Base-by-base conservation (phyloP, 495 filamentous ascomycete genomes). In the Hypoxylon trugodes region DNA sequence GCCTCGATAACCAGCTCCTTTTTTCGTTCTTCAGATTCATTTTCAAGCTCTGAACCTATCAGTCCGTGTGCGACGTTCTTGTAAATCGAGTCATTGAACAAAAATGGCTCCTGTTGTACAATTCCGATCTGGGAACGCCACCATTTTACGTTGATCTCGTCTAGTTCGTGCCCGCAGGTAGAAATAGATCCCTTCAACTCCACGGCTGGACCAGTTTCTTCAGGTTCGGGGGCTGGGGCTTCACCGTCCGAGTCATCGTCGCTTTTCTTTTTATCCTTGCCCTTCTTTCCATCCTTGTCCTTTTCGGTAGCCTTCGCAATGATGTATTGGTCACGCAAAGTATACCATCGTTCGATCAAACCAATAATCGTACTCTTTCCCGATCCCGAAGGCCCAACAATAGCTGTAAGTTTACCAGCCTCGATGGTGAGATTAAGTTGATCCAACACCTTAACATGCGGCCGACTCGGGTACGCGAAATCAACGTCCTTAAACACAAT, bases 341-440 rank as follows among this genome's bases (percentile, higher is more conserved):
- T 86, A 68, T 98, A 98, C 82, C 96, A 98, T 1, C 94, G 85
- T 70, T 97, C 92, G 33, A 98, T 85, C 6, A 98, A 78, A 0
- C 92, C 93, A 21, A 97, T 89, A 13, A 97, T 90, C 0, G 93
- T 97, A 62, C 89, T 92, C 77, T 98, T 98, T 30, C 94, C 89
- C 36, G 90, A 91, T 12, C 89, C 89, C 13, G 90, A 92, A 8
- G 93, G 86, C 6, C 94, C 90, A 35, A 96, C 91, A 43, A 98
- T 82, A n/a, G 93, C 92, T 21, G 91, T 91, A 33, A 92, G 89
- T 71, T 93, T 90, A 10, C 93, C 93, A 5, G 92, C 87, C 30
- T 85, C 82, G 38, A 91, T 84, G 6, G 57, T 71, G 5, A 90
- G 72, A 40, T 78, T 81, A 26, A 90, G 73, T 12, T 83, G 73